Percentiles rank a stretch among this genome's conserved stretches.
Evolutionary conservation across 345 rosid genomes (phyloP).

Genomic region (Eucalyptus cloeziana): DNA sequence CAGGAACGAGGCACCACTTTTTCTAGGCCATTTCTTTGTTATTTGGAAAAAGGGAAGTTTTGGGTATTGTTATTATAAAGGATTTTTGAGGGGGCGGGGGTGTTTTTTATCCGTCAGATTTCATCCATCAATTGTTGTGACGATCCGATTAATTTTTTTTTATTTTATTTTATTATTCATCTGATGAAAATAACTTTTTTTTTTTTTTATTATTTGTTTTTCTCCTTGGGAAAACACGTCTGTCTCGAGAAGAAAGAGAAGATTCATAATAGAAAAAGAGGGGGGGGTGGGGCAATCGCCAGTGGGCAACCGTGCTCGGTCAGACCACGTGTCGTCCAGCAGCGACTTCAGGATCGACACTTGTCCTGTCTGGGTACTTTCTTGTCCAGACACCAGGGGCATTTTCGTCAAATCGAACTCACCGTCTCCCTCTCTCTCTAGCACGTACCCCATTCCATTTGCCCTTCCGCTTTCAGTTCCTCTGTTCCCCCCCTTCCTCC

Average conservation of each 20-base stretch:
- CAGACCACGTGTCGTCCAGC: constrained; percentile 54
- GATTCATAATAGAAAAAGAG: background rate
- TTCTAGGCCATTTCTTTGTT: background rate
- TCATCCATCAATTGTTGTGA: background rate
- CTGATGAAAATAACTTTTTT: background rate
- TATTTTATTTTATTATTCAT: background rate
- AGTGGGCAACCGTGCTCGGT: constrained; percentile 3
- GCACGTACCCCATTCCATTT: background rate
- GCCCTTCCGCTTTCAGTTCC: background rate
- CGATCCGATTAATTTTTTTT: background rate
- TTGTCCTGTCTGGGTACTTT: constrained; percentile 6
- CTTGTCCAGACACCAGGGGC: background rate
- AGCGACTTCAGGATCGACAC: constrained; percentile 42
- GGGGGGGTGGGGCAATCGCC: background rate
- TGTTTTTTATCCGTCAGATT: background rate
- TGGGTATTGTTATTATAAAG: background rate
- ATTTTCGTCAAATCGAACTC: background rate
- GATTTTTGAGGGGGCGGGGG: background rate
- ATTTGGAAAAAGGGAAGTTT: background rate
- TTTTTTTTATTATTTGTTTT: background rate
- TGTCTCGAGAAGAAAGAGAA: background rate
- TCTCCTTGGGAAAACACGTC: background rate
- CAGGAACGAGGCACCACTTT: background rate
- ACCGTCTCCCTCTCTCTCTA: background rate
- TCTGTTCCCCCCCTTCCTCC: background rate